Evolutionary conservation across 140 eudicot genomes (phyloP), one percentile per base, ranked within the genome.

Genomic region (Anethum foeniculum): DNA sequence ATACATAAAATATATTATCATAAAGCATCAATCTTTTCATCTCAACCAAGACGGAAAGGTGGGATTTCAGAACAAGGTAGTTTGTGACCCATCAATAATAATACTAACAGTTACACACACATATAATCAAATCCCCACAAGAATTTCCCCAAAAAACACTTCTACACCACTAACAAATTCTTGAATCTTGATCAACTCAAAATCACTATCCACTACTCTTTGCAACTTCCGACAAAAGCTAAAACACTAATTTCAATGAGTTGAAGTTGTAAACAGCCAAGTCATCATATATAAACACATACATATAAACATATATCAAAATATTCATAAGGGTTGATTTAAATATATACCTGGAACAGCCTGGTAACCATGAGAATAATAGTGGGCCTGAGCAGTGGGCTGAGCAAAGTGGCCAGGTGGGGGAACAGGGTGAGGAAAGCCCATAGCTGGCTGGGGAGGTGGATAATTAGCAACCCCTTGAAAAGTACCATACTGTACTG

Each of bases 341-440:
- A 1, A 56, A 74, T 1, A 41, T 1, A 41, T 39, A 92, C 97
- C 97, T 80, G 92, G 84, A 77, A 90, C 93, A 38, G 96, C 80
- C 81, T 94, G 98, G 71, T 94, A 92, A 52, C 91, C 96, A 18
- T 87, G 98, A 19, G 89, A 86, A 68, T 91, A 91, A 56, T 83
- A 85, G 43, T 67, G 74, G 21, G 74, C 74, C 48, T 85, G 85
- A 64, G 84, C 82, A 3, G 95, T 77, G 3, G 90, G 85, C 12
- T 77, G 88, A n/a, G 82, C 90, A 28, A 88, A n/a, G 65, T 79
- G 71, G 6, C 97, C 98, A 39, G 96, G 98, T 11, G 98, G 97
- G 25, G 96, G 93, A 76, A 84, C 84, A 5, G 96, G 94, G 88
- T 91, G 98, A 80, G 98, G 98, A 75, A 90, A 94, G 39, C 98